Evolutionary conservation across 1,139 yeast species (phyloP).

Genomic region (Scheffersomyces insectosa): DNA sequence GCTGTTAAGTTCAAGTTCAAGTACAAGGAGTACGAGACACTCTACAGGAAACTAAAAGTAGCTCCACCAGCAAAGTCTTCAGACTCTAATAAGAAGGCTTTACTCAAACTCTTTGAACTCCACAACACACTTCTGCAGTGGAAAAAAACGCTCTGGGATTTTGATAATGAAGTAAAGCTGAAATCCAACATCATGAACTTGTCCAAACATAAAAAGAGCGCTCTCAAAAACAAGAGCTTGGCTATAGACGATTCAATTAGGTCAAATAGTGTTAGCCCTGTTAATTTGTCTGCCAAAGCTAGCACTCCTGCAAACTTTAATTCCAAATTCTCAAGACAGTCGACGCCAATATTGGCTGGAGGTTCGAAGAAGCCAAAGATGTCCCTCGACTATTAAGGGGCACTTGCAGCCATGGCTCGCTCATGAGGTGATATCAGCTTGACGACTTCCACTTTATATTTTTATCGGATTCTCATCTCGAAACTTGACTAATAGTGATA

Average conservation of each 20-base stretch:
- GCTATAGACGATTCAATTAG: conserved; percentile 2
- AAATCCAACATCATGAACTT: conserved; percentile 36
- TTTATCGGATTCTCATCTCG: too few relatives aligned
- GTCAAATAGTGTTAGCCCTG: conserved; percentile 7
- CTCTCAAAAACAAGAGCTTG: background rate
- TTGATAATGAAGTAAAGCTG: conserved; percentile 33
- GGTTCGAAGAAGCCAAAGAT: conserved; percentile 7
- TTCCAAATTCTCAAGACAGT: conserved; percentile 1
- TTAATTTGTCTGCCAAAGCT: conserved; percentile 2
- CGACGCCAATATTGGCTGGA: background rate
- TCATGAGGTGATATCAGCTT: too few relatives aligned
- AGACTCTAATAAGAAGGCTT: conserved; percentile 18
- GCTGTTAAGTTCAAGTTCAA: conserved; percentile 37
- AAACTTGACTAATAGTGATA: too few relatives aligned
- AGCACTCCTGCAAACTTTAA: conserved; percentile 6
- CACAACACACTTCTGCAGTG: conserved; percentile 26
- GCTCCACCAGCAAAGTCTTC: conserved; percentile 5
- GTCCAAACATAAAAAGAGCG: conserved; percentile 33
- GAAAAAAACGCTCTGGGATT: conserved; percentile 30
- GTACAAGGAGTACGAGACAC: conserved; percentile 40
- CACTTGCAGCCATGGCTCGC: too few relatives aligned
- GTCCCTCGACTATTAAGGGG: conserved; percentile 12
- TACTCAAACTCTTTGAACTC: conserved; percentile 23
- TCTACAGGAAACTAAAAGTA: conserved; percentile 23
- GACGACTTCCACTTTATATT: too few relatives aligned